A percentile compares a stretch with the other conserved stretches of the same genome.
Evolutionary conservation across 805 yeast genomes (phyloP).

Genomic region (Pichia exigua): DNA sequence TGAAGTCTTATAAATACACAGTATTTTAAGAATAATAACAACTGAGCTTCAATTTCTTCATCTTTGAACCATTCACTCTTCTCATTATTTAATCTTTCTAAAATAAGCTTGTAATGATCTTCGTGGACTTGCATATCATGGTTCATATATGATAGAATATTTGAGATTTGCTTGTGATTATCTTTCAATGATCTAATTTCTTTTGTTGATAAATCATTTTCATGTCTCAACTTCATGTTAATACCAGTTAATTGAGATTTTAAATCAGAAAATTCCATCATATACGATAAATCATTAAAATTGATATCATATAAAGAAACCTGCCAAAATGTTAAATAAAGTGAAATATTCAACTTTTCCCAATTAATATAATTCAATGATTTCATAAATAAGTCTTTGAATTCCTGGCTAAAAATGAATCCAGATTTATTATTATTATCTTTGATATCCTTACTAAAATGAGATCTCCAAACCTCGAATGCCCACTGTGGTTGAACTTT

Average conservation of each 20-base stretch:
- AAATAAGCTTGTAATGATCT: constrained; percentile 29
- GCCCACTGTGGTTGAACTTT: constrained; percentile 54
- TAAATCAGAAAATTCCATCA: constrained; percentile 35
- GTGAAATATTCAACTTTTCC: constrained; percentile 28
- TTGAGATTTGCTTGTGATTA: constrained; percentile 20
- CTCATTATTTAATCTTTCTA: constrained; percentile 23
- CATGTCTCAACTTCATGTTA: constrained; percentile 28
- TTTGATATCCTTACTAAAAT: constrained; percentile 26
- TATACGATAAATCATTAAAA: constrained; percentile 44
- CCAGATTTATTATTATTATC: constrained; percentile 13
- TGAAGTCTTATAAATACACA: constrained; percentile 72
- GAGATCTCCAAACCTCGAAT: constrained; percentile 69
- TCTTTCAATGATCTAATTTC: constrained; percentile 20
- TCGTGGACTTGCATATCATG: constrained; percentile 40
- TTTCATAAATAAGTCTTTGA: constrained; percentile 8
- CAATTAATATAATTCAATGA: constrained; percentile 18
- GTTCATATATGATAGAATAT: constrained; percentile 26
- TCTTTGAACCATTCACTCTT: constrained; percentile 35
- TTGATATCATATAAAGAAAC: constrained; percentile 64
- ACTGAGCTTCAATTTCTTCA: constrained; percentile 31
- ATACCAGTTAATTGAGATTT: constrained; percentile 29
- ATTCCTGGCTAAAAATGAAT: constrained; percentile 1
- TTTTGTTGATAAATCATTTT: constrained; percentile 21
- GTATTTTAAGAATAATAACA: constrained; percentile 26
- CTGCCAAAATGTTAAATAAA: constrained; percentile 67